phyloP scores from a whole-genome alignment of 78 protist species.

The Mastigamoeba balamuthi region DNA sequence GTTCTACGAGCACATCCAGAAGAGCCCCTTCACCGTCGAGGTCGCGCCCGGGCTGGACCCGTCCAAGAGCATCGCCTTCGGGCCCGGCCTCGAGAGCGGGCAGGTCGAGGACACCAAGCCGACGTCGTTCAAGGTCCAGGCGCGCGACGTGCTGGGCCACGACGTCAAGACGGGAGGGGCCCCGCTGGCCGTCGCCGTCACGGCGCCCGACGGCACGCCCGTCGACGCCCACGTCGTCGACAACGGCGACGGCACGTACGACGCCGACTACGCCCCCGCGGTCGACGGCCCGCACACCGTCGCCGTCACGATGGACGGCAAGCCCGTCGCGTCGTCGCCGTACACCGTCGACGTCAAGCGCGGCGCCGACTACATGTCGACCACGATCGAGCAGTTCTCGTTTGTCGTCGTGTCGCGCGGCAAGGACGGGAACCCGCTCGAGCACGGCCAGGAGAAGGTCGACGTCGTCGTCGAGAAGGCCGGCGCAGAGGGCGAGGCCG shows the following conservation, averaged over 20 bases:
- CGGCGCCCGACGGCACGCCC: slow-evolving; percentile 29
- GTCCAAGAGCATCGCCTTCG: background rate
- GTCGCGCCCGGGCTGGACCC: slow-evolving; percentile 3
- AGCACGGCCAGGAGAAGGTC: slow-evolving; percentile 38
- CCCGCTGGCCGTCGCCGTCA: slow-evolving; percentile 34
- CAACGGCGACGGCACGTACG: slow-evolving; percentile 62
- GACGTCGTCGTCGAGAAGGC: background rate
- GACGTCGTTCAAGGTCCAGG: background rate
- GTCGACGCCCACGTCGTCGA: slow-evolving; percentile 34
- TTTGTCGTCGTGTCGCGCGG: slow-evolving; percentile 46
- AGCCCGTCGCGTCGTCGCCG: slow-evolving; percentile 43
- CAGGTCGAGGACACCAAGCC: background rate
- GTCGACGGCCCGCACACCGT: slow-evolving; percentile 42
- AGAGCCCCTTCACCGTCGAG: slow-evolving; percentile 28
- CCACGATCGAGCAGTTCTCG: slow-evolving; percentile 43
- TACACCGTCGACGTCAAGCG: slow-evolving; percentile 28
- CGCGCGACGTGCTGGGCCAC: background rate
- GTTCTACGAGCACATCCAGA: slow-evolving; percentile 37
- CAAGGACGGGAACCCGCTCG: slow-evolving; percentile 41
- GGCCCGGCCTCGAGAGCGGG: slow-evolving; percentile 48
- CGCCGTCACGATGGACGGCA: slow-evolving; percentile 38
- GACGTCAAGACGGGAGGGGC: too few relatives aligned
- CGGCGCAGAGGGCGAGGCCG: slow-evolving; percentile 22
- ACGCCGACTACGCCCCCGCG: slow-evolving; percentile 37
- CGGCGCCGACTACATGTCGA: slow-evolving; percentile 37